These are phyloP conservation scores for Phaeosphaeria sp. DNA, from an alignment of 2,329 filamentous ascomycete species.

Conservation along the genomic window DNA sequence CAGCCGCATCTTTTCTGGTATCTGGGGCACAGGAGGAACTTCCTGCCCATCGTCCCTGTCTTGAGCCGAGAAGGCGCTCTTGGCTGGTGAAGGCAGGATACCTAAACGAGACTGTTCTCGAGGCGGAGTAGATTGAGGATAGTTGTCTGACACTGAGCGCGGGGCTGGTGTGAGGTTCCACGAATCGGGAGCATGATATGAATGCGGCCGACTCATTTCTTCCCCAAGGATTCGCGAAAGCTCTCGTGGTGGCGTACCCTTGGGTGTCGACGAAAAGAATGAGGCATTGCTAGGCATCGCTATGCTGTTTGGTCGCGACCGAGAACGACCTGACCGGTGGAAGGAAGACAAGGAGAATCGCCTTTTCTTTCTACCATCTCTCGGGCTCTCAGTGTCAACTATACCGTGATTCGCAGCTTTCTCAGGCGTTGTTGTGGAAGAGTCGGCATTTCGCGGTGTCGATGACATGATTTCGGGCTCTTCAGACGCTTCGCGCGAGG, in stretches of 20 bases:
- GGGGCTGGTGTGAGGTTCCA: slow-evolving; percentile 27
- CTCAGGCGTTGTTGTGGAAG: slow-evolving; percentile 14
- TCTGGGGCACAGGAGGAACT: slow-evolving; percentile 37
- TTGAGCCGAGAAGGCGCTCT: slow-evolving; percentile 33
- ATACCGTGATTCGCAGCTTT: slow-evolving; percentile 8
- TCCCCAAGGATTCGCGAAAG: slow-evolving; percentile 21
- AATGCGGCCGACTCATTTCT: slow-evolving; percentile 28
- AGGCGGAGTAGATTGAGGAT: slow-evolving; percentile 13
- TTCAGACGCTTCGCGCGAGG: slow-evolving; percentile 39
- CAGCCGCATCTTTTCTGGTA: slow-evolving; percentile 29
- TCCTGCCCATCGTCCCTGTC: slow-evolving; percentile 24
- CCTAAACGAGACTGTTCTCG: slow-evolving; percentile 20
- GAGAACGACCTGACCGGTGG: slow-evolving; percentile 40
- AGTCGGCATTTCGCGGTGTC: slow-evolving; percentile 19
- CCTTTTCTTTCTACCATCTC: slow-evolving; percentile 35
- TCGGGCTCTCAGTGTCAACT: slow-evolving; percentile 15
- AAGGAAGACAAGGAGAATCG: slow-evolving; percentile 44
- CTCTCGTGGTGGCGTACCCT: slow-evolving; percentile 31
- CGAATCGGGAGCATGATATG: slow-evolving; percentile 39
- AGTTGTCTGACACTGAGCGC: slow-evolving; percentile 12
- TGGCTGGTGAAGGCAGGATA: slow-evolving; percentile 38
- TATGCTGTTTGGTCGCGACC: slow-evolving; percentile 40
- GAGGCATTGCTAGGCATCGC: slow-evolving; percentile 26
- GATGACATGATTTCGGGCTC: slow-evolving; percentile 35
- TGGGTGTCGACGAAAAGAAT: slow-evolving; percentile 21